Conservation (phyloP, 805 yeast species). For the Metschnikowia cerradonensis region DNA sequence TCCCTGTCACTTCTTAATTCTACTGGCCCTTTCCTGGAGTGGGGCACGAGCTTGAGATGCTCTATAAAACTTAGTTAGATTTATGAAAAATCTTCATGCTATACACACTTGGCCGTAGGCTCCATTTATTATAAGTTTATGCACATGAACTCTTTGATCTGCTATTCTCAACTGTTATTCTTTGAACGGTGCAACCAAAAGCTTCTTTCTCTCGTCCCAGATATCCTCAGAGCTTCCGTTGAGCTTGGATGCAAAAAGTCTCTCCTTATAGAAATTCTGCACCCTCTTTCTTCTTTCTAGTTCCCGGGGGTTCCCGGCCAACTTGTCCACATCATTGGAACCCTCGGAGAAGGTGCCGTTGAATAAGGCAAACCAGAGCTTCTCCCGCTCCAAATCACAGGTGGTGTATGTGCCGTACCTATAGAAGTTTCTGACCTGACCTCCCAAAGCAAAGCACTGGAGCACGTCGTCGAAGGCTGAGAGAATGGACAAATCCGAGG, state of each 20-base stretch:
- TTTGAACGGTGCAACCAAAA: constrained; percentile 38
- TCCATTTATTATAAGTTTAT: neutral
- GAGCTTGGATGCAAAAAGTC: constrained; percentile 56
- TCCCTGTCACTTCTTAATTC: neutral
- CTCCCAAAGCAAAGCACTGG: constrained; percentile 86
- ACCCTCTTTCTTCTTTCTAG: constrained; percentile 47
- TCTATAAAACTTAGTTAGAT: neutral
- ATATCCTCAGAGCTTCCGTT: constrained; percentile 80
- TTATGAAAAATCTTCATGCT: neutral
- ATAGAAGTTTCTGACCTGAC: constrained; percentile 80
- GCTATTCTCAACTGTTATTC: constrained; percentile 9
- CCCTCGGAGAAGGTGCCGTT: constrained; percentile 36
- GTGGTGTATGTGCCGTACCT: constrained; percentile 74
- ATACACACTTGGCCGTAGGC: too few species aligned
- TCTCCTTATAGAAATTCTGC: constrained; percentile 66
- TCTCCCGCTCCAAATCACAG: constrained; percentile 66
- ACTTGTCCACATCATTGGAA: constrained; percentile 29
- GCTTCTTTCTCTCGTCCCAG: constrained; percentile 54
- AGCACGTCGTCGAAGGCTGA: constrained; percentile 86
- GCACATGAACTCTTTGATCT: neutral
- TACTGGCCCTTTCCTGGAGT: neutral
- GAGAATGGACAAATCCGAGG: constrained; percentile 38
- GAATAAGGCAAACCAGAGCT: constrained; percentile 75
- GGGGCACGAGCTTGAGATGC: neutral
- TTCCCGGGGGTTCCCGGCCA: constrained; percentile 40